Evolutionary conservation across 2,329 filamentous ascomycete genomes (phyloP).

Genomic region (Aspergillus ruber): DNA sequence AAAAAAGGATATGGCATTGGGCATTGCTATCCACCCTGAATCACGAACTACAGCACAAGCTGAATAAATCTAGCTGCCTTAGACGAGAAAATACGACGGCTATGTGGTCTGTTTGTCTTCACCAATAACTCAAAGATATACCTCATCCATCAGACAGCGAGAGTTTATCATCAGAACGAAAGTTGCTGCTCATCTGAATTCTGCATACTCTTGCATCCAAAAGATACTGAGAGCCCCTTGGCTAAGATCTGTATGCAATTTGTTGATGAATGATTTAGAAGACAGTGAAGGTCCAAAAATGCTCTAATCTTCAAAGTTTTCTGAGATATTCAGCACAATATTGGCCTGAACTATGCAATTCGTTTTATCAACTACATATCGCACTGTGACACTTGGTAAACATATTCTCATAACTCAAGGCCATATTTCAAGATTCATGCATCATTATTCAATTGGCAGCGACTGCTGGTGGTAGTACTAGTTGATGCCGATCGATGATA

Average conservation of each 20-base stretch:
- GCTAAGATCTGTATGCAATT: constrained; percentile 6
- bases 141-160: constrained; percentile 14
- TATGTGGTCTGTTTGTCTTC: constrained; percentile 13
- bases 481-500: no score
- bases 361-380: no score
- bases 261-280: constrained; percentile 6
- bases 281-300: background rate
- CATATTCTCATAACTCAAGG: no score
- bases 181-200: background rate
- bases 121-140: constrained; percentile 10
- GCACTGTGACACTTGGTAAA: no score
- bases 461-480: no score
- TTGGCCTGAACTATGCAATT: constrained; percentile 2
- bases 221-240: constrained; percentile 5
- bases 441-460: no score
- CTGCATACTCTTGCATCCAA: background rate
- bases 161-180: constrained; percentile 5
- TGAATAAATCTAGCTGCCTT: background rate
- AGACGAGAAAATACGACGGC: constrained; percentile 2
- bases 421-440: no score
- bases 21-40: constrained; percentile 2
- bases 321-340: constrained; percentile 6
- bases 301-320: constrained; percentile 2
- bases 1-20: constrained; percentile 10
- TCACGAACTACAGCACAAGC: background rate